These are phyloP conservation scores for Trifolium subterraneum DNA, from an alignment of 306 rosid species.

Conservation along the genomic window DNA sequence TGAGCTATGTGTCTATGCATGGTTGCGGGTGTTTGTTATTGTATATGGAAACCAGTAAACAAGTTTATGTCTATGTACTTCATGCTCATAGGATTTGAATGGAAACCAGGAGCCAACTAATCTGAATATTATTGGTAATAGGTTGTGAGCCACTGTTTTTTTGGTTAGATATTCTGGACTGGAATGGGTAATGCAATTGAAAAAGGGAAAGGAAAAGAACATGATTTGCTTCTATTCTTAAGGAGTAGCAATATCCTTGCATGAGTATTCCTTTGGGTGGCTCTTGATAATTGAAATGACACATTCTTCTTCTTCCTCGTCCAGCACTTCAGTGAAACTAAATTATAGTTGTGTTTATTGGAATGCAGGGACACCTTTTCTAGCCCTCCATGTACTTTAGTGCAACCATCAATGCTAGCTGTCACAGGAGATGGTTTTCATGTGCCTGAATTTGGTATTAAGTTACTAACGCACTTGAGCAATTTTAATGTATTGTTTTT, in stretches of 20 bases:
- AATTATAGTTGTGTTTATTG: slow-evolving; percentile 39
- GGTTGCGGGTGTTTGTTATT: slow-evolving; percentile 28
- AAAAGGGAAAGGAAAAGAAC: slow-evolving; percentile 22
- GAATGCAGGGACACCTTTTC: slow-evolving; percentile 85
- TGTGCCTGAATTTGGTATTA: slow-evolving; percentile 81
- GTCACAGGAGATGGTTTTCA: slow-evolving; percentile 51
- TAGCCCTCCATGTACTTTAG: slow-evolving; percentile 83
- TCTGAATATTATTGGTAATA: slow-evolving; percentile 33
- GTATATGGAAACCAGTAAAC: slow-evolving; percentile 7
- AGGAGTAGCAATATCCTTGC: slow-evolving; percentile 25
- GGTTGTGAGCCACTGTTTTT: slow-evolving; percentile 27
- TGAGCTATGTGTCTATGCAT: slow-evolving; percentile 27
- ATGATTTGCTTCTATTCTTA: slow-evolving; percentile 25
- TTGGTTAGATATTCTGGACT: slow-evolving; percentile 33
- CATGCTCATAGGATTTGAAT: slow-evolving; percentile 30
- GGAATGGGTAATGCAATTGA: slow-evolving; percentile 31
- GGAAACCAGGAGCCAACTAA: slow-evolving; percentile 24
- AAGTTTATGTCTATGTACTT: slow-evolving; percentile 30
- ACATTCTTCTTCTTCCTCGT: slow-evolving; percentile 19
- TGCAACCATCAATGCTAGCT: slow-evolving; percentile 86
- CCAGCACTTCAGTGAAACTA: slow-evolving; percentile 24
- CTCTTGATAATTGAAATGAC: slow-evolving; percentile 24
- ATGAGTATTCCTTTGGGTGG: slow-evolving; percentile 23
- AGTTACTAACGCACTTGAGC: slow-evolving; percentile 31
- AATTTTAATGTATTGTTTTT: slow-evolving; percentile 21